Evolutionary conservation across 768 basidiomycete species (phyloP), one percentile per base, ranked within the genome.

Genomic region (Kwoniella dendrophila): DNA sequence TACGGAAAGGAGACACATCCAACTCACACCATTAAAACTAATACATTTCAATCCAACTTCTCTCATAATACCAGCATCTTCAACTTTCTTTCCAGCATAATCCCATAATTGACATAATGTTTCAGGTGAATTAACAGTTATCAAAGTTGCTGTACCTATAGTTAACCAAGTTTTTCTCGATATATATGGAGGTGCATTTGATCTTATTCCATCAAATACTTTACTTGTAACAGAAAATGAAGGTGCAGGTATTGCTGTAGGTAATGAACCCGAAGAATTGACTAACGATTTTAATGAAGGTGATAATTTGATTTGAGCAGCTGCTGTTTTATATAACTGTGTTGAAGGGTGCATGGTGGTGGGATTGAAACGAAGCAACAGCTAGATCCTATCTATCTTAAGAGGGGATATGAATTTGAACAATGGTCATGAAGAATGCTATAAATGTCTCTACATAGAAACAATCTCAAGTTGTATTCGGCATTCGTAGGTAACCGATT

Each of bases 11-110:
- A n/a, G n/a, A 5, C 41, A 11, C 20, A 43, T 16, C 38, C 62
- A 4, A 57, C 68, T 52, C 58, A 69, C 68, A 7, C 68, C 69
- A 29, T 63, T 67, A 75, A 95, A 93, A 71, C 92, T 89, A 73
- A 86, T 85, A 74, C 90, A 91, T 82, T 95, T 95, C 77, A 95
- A 74, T 30, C 89, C 90, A 30, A 90, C 85, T 81, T 95, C 92
- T 45, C 92, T 84, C 86, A 95, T 92, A 67, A 91, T 77, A 67
- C 50, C 66, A 1, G 59, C 62, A 60, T 57, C 69, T 24, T 38
- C 29, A 18, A 18, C 56, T 26, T 55, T 41, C 26, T 27, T 24
- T 40, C 67, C 86, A 51, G 85, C 85, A 79, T 89, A 92, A 45
- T 85, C 87, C 77, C 91, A 95, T 68, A 95, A 81, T 72, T 90